Percentiles rank a stretch among this genome's conserved stretches.
Evolutionary conservation across 257 asterid genomes (phyloP).

Genomic region (Gentiana straminea): DNA sequence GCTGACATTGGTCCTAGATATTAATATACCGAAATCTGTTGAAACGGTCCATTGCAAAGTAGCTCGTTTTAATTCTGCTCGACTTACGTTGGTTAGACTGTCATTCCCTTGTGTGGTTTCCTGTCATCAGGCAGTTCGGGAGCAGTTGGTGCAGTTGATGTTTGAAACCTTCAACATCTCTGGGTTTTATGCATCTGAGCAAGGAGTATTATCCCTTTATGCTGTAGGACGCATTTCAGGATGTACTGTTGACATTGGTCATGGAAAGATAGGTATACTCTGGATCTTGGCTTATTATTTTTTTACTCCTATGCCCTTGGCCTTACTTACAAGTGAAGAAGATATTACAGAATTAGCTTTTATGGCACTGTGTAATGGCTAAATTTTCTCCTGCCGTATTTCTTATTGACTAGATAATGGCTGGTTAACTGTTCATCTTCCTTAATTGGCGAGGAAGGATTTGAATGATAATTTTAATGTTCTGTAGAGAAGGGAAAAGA

Average conservation of each 20-base stretch:
- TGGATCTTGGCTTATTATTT: background rate
- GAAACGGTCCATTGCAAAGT: background rate
- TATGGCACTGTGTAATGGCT: too few species aligned
- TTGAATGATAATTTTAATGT: too few species aligned
- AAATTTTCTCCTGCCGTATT: too few species aligned
- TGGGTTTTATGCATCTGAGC: conserved; percentile 93
- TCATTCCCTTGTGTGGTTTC: conserved; percentile 1
- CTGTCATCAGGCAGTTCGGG: conserved; percentile 65
- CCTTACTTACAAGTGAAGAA: too few species aligned
- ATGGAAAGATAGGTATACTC: conserved; percentile 71
- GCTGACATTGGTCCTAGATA: background rate
- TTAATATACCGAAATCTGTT: background rate
- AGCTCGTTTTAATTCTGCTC: background rate
- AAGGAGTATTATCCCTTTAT: conserved; percentile 89
- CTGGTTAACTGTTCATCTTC: too few species aligned
- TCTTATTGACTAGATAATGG: too few species aligned
- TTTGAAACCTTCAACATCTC: conserved; percentile 87
- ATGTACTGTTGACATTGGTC: conserved; percentile 85
- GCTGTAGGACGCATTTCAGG: conserved; percentile 96
- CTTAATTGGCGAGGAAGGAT: too few species aligned
- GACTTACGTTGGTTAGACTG: background rate
- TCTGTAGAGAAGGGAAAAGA: too few species aligned
- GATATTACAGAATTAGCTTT: too few species aligned
- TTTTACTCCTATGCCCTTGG: background rate
- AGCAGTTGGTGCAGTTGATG: conserved; percentile 92